Percentiles rank a stretch among this genome's conserved stretches.
These are phyloP conservation scores for Ceratocystis eucalypticola DNA, from an alignment of 2,329 filamentous ascomycete genomes.

Conservation along the genomic window DNA sequence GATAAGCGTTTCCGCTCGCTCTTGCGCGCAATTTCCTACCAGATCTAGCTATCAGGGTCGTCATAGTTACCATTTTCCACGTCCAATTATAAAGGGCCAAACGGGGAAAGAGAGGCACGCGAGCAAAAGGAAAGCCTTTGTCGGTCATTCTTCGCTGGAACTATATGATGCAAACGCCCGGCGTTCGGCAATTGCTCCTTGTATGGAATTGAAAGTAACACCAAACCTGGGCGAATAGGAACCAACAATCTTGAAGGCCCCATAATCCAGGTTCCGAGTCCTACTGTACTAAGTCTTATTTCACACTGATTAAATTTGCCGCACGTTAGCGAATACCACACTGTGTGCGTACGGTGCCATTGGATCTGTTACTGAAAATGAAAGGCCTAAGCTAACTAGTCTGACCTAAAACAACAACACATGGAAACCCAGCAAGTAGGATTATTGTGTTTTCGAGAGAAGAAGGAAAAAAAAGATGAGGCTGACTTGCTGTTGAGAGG, in stretches of 20 bases:
- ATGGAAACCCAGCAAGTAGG: not conserved
- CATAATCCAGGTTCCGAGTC: not conserved
- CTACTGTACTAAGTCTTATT: not conserved
- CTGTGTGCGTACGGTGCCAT: not conserved
- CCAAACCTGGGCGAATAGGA: not conserved
- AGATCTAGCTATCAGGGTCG: not conserved
- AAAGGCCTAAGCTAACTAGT: not conserved
- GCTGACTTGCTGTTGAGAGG: not conserved
- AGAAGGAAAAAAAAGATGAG: not conserved
- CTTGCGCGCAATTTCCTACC: not conserved
- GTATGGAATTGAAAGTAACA: not conserved
- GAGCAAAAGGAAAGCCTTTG: not conserved
- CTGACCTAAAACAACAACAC: constrained; percentile 3
- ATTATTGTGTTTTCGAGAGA: not conserved
- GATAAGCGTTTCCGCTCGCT: not conserved
- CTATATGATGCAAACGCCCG: not conserved
- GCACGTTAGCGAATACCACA: not conserved
- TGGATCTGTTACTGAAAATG: not conserved
- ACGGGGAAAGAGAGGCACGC: not conserved
- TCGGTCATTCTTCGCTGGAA: constrained; percentile 5
- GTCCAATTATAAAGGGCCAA: not conserved
- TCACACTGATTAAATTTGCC: not conserved
- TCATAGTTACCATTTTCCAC: not conserved
- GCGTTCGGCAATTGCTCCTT: constrained; percentile 7
- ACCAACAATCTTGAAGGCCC: not conserved